Percentiles rank a stretch among this genome's conserved stretches.
Conservation (phyloP, 139 green algal species). For the Closterium sp. region DNA sequence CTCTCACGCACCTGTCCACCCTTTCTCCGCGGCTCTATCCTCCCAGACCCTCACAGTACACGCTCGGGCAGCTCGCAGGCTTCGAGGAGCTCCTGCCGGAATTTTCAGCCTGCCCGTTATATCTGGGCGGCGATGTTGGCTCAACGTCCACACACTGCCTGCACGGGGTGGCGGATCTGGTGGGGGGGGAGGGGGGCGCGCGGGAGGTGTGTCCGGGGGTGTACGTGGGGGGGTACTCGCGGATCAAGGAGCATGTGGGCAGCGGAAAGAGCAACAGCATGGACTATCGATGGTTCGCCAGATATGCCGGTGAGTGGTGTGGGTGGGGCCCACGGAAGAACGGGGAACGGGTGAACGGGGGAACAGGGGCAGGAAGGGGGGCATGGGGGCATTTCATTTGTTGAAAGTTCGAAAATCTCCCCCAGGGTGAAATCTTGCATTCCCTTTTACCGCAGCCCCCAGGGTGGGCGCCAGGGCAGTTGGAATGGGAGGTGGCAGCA, state of each 20-base stretch:
- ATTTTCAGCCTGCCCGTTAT: constrained; percentile 65
- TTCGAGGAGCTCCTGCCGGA: constrained; percentile 53
- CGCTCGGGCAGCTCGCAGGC: constrained; percentile 48
- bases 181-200: constrained; percentile 52
- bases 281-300: constrained; percentile 66
- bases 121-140: constrained; percentile 80
- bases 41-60: constrained; percentile 57
- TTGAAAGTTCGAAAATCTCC: no score
- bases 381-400: neutral
- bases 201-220: constrained; percentile 60
- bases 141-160: constrained; percentile 63
- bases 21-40: constrained; percentile 45
- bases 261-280: constrained; percentile 31
- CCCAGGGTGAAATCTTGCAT: no score
- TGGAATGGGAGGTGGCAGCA: constrained; percentile 70
- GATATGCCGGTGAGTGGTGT: constrained; percentile 56
- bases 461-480: no score
- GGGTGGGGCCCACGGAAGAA: neutral
- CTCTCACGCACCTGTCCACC: neutral
- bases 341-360: neutral
- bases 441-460: no score
- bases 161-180: constrained; percentile 55
- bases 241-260: constrained; percentile 24
- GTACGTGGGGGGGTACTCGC: constrained; percentile 62
- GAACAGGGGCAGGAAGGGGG: no score